A percentile compares a stretch with the other conserved stretches of the same genome.
Evolutionary conservation across 1,139 yeast species (phyloP).

Genomic region (Lodderomyces beijingensis): DNA sequence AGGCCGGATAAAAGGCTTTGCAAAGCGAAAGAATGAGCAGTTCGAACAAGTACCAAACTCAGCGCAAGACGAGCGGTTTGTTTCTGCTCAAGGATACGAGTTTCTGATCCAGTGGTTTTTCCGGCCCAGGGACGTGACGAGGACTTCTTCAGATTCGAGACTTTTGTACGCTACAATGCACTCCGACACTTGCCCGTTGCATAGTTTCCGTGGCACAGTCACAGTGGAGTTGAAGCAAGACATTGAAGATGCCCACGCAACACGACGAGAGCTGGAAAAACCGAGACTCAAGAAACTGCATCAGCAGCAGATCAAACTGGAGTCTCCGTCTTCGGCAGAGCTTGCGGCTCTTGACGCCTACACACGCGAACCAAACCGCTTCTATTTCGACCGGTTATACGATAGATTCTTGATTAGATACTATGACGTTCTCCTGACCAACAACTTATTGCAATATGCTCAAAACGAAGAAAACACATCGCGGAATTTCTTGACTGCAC

Average conservation of each 20-base stretch:
- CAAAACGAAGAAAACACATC: constrained; percentile 53
- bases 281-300: neutral
- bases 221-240: constrained; percentile 65
- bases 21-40: constrained; percentile 22
- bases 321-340: constrained; percentile 16
- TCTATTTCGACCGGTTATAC: constrained; percentile 82
- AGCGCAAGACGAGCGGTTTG: constrained; percentile 13
- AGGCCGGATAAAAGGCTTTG: constrained; percentile 80
- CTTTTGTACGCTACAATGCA: constrained; percentile 82
- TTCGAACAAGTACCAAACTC: neutral
- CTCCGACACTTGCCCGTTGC: constrained; percentile 75
- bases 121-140: constrained; percentile 80
- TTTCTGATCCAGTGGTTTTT: constrained; percentile 90
- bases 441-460: constrained; percentile 47
- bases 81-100: constrained; percentile 44
- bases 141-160: constrained; percentile 66
- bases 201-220: constrained; percentile 73
- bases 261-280: constrained; percentile 2
- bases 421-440: constrained; percentile 59
- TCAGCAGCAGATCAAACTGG: constrained; percentile 5
- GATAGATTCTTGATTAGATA: constrained; percentile 83
- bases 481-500: constrained; percentile 52
- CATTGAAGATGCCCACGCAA: constrained; percentile 40
- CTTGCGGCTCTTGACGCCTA: constrained; percentile 42
- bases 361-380: constrained; percentile 58